Conservation (phyloP, 2,329 filamentous ascomycete species). For the Penicillium sp. region DNA sequence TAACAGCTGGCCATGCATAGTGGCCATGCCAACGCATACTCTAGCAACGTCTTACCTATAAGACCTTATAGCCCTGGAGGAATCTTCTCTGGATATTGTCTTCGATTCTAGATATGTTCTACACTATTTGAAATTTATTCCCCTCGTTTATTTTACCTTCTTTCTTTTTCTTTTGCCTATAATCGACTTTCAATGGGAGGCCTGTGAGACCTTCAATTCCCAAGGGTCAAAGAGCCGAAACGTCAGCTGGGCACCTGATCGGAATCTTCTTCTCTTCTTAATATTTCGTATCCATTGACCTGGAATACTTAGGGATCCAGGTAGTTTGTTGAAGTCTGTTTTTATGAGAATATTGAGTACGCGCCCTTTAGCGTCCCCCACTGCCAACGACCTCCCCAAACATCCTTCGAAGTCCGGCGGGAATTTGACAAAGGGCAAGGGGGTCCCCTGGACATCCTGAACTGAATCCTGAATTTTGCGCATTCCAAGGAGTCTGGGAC, state of each 20-base stretch:
- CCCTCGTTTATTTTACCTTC: neutral
- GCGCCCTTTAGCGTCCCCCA: neutral
- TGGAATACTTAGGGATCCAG: neutral
- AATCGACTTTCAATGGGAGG: slow-evolving; percentile 3
- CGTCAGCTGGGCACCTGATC: slow-evolving; percentile 10
- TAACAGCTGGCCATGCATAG: slow-evolving; percentile 7
- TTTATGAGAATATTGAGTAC: neutral
- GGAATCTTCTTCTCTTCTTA: neutral
- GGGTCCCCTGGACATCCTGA: slow-evolving; percentile 1
- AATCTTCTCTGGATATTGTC: neutral
- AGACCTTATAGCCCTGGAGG: neutral
- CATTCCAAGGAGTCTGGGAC: slow-evolving; percentile 8
- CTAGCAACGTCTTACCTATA: neutral
- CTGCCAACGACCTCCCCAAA: neutral
- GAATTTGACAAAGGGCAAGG: slow-evolving; percentile 13
- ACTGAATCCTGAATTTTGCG: neutral
- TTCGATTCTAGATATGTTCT: neutral
- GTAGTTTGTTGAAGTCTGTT: neutral
- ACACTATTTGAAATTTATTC: neutral
- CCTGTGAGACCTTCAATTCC: slow-evolving; percentile 13
- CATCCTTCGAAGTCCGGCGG: neutral
- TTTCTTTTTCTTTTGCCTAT: neutral
- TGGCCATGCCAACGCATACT: slow-evolving; percentile 10
- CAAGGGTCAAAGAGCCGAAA: slow-evolving; percentile 14
- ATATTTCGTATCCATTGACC: neutral